Percentiles rank a stretch among this genome's conserved stretches.
Conservation (phyloP, 2,329 filamentous ascomycete genomes). For the Fonsecaea erecta region DNA sequence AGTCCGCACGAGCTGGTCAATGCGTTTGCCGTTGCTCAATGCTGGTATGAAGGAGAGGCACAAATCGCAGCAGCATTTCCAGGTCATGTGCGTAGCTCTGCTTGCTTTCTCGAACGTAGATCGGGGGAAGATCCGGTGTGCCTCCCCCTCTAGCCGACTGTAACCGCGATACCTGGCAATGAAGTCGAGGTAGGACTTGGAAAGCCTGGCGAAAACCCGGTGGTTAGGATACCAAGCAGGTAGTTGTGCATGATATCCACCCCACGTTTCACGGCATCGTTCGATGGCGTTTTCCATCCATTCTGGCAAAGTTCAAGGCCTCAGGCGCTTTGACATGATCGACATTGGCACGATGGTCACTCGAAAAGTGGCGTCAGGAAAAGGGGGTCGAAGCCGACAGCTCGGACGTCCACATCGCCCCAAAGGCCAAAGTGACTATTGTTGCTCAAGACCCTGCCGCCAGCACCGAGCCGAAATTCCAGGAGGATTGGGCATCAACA, state of each 20-base stretch:
- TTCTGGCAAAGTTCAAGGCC: background rate
- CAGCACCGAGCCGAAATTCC: background rate
- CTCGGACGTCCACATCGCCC: background rate
- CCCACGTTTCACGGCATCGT: slow-evolving; percentile 16
- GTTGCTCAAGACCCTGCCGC: background rate
- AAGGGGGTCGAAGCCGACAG: background rate
- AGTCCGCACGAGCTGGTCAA: background rate
- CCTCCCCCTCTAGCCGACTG: background rate
- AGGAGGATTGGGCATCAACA: background rate
- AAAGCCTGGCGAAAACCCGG: background rate
- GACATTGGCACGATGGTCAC: background rate
- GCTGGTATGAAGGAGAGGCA: background rate
- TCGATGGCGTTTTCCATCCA: background rate
- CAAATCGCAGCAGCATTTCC: background rate
- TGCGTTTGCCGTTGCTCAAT: background rate
- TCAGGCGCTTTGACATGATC: background rate
- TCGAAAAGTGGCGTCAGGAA: background rate
- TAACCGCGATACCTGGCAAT: background rate
- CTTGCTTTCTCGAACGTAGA: background rate
- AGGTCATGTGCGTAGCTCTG: background rate
- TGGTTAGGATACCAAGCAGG: background rate
- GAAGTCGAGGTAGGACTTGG: background rate
- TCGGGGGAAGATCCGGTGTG: background rate
- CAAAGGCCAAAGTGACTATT: background rate
- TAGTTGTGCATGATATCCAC: background rate